These are phyloP conservation scores for Dactylellina drechsleri DNA, from an alignment of 2,329 filamentous ascomycete genomes.

Conservation along the genomic window DNA sequence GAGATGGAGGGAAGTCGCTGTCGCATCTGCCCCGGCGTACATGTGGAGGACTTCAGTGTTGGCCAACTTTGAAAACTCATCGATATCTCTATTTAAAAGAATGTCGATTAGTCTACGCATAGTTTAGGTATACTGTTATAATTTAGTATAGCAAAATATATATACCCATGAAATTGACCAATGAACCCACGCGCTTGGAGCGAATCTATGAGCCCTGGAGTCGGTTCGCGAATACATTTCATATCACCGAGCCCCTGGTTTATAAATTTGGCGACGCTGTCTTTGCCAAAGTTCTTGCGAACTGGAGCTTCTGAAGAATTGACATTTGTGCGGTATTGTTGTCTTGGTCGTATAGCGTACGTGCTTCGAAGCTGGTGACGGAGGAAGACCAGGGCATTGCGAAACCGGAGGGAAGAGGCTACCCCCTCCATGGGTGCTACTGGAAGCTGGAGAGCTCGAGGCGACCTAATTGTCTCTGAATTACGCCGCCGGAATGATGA, in stretches of 20 bases:
- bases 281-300: slow-evolving; percentile 35
- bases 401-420: slow-evolving; percentile 36
- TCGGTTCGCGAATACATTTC: slow-evolving; percentile 29
- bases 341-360: slow-evolving; percentile 19
- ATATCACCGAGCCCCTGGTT: slow-evolving; percentile 45
- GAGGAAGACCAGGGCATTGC: slow-evolving; percentile 49
- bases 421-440: slow-evolving; percentile 35
- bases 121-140: too few species aligned
- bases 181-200: slow-evolving; percentile 35
- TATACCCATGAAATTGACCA: slow-evolving; percentile 49
- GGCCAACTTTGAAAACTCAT: slow-evolving; percentile 30
- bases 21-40: slow-evolving; percentile 85
- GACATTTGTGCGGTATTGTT: slow-evolving; percentile 45
- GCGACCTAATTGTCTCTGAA: not conserved
- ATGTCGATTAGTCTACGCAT: not conserved
- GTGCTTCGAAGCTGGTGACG: slow-evolving; percentile 48
- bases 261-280: slow-evolving; percentile 39
- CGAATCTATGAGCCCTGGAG: slow-evolving; percentile 14
- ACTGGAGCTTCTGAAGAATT: slow-evolving; percentile 27
- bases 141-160: not conserved
- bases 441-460: not conserved
- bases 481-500: not conserved
- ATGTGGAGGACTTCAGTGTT: slow-evolving; percentile 57
- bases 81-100: slow-evolving; percentile 16
- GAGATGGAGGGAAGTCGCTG: slow-evolving; percentile 79